Evolutionary conservation across 805 yeast species (phyloP).

Genomic region (Clavispora vitiphila): DNA sequence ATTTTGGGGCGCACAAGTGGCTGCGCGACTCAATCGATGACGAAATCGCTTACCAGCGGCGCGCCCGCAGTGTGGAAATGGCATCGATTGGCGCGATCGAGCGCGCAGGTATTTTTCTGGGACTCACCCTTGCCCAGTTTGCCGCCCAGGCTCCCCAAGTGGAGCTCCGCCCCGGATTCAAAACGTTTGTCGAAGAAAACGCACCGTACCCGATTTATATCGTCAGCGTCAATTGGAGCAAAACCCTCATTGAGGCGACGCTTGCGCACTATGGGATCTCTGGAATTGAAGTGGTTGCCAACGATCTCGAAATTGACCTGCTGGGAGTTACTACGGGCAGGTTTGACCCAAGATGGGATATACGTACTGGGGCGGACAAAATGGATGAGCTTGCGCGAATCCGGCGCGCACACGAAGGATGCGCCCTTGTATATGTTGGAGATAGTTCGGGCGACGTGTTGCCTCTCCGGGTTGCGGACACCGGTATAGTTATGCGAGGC

Average conservation of each 20-base stretch:
- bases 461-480: constrained; percentile 41
- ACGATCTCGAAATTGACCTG: constrained; percentile 44
- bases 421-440: constrained; percentile 45
- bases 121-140: constrained; percentile 29
- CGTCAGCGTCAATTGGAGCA: constrained; percentile 63
- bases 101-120: constrained; percentile 35
- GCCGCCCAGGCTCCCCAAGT: constrained; percentile 32
- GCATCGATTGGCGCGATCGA: constrained; percentile 44
- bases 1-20: constrained; percentile 11
- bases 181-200: constrained; percentile 18
- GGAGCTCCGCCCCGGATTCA: constrained; percentile 35
- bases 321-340: constrained; percentile 25
- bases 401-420: constrained; percentile 4
- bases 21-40: constrained; percentile 27
- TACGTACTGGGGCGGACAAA: constrained; percentile 57
- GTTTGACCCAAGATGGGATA: constrained; percentile 14
- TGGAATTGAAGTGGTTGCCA: constrained; percentile 36
- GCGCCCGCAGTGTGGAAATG: constrained; percentile 42
- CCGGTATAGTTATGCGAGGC: constrained; percentile 43
- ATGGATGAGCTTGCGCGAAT: constrained; percentile 16
- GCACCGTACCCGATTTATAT: constrained; percentile 35
- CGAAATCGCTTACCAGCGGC: constrained; percentile 44
- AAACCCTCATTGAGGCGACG: constrained; percentile 37
- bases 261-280: constrained; percentile 17
- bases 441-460: constrained; percentile 56